Evolutionary conservation across 306 rosid species (phyloP), one percentile per base, ranked within the genome.

Genomic region (Cicer bijugum): DNA sequence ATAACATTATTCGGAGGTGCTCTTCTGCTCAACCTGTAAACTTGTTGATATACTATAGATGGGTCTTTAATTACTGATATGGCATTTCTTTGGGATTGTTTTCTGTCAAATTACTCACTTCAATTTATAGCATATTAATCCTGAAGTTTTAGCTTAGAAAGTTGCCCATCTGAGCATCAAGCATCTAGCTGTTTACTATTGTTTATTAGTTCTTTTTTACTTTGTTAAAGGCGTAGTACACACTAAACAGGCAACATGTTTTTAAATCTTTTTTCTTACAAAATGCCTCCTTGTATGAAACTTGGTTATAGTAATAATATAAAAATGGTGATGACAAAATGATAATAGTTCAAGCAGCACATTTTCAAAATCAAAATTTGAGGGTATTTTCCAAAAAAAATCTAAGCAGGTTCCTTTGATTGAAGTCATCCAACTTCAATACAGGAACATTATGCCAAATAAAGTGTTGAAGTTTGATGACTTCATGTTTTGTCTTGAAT

Each of bases 1-100:
- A 57, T 66, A 17, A 55, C 67, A 55, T 28, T 56, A 38, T 17
- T 74, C 12, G 63, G 61, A 10, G 52, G 28, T n/a, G 56, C 67
- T 72, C 17, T 9, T 37, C 37, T 19, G 65, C 16, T 14, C 59
- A 45, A 53, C 58, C 48, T 57, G 56, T 1, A 37, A 45, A 46
- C 20, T 23, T 43, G 9, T 42, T 23, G 17, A 11, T 1, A 14
- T 9, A 44, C 47, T 45, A 59, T 45, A 57, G 33, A 59, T 73
- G 78, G 63, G n/a, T 58, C 43, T 59, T 4, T 53, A 47, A 47
- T 47, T 42, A 9, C 53, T 42, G 10, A 7, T 20, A 5, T 42
- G 23, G 52, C 33, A 15, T 40, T 39, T 60, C 56, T 62, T 52
- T 6, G 56, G 40, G 50, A 62, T 78, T 71, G 8, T 47, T 8